Evolutionary conservation across 2,329 filamentous ascomycete species (phyloP).

Genomic region (Aspergillus ustus): DNA sequence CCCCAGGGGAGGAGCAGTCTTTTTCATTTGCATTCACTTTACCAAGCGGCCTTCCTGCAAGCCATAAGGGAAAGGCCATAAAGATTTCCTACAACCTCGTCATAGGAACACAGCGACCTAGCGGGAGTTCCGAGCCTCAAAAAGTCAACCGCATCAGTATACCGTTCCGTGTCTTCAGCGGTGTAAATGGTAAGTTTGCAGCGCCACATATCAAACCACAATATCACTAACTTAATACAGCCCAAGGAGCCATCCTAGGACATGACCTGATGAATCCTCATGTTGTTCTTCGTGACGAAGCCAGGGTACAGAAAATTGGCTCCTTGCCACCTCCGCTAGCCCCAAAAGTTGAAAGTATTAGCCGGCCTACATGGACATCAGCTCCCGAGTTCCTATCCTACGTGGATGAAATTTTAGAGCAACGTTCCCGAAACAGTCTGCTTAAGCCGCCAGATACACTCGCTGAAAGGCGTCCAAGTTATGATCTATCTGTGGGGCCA

Average conservation of each 20-base stretch:
- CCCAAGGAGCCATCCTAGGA: conserved; percentile 81
- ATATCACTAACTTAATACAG: conserved; percentile 40
- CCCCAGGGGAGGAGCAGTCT: conserved; percentile 83
- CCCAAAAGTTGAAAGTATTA: conserved; percentile 46
- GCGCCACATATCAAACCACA: neutral
- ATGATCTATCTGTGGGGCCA: conserved; percentile 57
- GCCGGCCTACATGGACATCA: conserved; percentile 50
- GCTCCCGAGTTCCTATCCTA: conserved; percentile 74
- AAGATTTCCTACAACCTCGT: conserved; percentile 91
- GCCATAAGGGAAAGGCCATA: conserved; percentile 87
- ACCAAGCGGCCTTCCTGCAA: conserved; percentile 87
- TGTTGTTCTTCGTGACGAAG: conserved; percentile 83
- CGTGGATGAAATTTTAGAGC: conserved; percentile 73
- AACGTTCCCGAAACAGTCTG: conserved; percentile 57
- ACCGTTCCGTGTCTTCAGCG: conserved; percentile 90
- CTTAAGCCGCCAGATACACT: conserved; percentile 72
- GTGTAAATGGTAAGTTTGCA: conserved; percentile 71
- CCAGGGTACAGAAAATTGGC: conserved; percentile 64
- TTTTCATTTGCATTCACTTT: conserved; percentile 87
- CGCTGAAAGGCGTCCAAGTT: conserved; percentile 62
- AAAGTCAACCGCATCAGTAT: conserved; percentile 87
- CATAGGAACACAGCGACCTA: conserved; percentile 86
- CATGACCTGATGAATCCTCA: conserved; percentile 96
- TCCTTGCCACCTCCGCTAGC: conserved; percentile 34
- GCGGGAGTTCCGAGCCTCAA: conserved; percentile 75